Evolutionary conservation across 352 stramenopile species (phyloP).

Genomic region (Globisporangium emineosum): DNA sequence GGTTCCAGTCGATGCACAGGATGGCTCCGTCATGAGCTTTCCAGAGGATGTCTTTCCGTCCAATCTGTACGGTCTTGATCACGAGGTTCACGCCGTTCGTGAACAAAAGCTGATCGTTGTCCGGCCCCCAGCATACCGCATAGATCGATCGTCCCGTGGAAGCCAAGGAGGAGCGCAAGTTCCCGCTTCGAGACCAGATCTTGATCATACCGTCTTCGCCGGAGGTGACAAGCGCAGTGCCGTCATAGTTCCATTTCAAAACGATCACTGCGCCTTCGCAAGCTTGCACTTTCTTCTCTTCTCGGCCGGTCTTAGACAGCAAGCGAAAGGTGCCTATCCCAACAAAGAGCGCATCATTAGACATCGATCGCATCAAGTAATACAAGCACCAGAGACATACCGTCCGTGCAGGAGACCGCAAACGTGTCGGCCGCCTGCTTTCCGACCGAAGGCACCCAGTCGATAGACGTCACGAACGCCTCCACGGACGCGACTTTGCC

Average conservation of each 20-base stretch:
- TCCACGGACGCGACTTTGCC: constrained; percentile 72
- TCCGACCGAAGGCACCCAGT: constrained; percentile 80
- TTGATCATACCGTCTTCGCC: constrained; percentile 94
- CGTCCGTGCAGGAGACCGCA: constrained; percentile 88
- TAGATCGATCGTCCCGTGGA: constrained; percentile 84
- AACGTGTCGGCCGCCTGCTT: constrained; percentile 85
- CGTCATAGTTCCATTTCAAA: constrained; percentile 93
- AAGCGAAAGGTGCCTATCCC: constrained; percentile 75
- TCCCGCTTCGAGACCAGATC: constrained; percentile 87
- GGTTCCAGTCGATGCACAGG: constrained; percentile 92
- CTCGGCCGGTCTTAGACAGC: constrained; percentile 85
- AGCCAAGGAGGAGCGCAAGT: constrained; percentile 85
- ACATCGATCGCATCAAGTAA: not conserved
- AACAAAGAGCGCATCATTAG: not conserved
- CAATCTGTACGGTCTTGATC: constrained; percentile 91
- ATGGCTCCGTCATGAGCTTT: constrained; percentile 90
- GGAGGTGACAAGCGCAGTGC: constrained; percentile 85
- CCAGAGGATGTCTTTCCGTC: constrained; percentile 87
- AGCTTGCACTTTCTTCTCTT: constrained; percentile 90
- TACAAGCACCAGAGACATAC: constrained; percentile 11
- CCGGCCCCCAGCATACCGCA: constrained; percentile 87
- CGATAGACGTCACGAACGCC: constrained; percentile 70
- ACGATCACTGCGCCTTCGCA: constrained; percentile 85
- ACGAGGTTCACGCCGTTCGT: constrained; percentile 85
- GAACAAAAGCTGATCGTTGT: constrained; percentile 91